These are phyloP conservation scores for Cordyceps pruinosa DNA, from an alignment of 2,329 filamentous ascomycete species.

Conservation along the genomic window DNA sequence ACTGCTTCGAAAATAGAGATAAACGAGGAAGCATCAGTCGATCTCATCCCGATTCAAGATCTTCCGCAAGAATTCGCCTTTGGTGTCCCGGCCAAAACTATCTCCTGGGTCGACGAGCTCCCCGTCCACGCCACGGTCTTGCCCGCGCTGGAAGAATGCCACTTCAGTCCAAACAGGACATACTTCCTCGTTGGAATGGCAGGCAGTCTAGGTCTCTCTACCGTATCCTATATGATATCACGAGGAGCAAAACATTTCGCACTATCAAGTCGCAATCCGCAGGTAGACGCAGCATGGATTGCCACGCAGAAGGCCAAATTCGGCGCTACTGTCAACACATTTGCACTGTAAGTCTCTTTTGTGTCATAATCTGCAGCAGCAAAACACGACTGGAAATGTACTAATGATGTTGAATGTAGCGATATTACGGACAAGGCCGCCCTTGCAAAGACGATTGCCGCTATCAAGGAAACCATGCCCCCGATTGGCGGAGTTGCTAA, in stretches of 20 bases:
- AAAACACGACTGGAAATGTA: not conserved
- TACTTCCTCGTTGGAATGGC: conserved; percentile 28
- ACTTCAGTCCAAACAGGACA: conserved; percentile 13
- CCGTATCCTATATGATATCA: conserved; percentile 30
- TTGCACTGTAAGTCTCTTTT: not conserved
- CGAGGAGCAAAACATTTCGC: conserved; percentile 29
- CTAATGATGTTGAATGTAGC: not conserved
- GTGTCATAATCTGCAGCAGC: too few species aligned
- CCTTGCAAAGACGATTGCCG: conserved; percentile 4
- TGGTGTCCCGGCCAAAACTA: not conserved
- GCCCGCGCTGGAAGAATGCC: conserved; percentile 3
- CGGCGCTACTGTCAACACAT: not conserved
- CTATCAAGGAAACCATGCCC: conserved; percentile 25
- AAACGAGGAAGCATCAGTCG: not conserved
- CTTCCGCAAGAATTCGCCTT: not conserved
- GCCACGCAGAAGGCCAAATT: not conserved
- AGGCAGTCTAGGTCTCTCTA: conserved; percentile 27
- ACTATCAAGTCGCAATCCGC: conserved; percentile 31
- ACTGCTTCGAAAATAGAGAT: not conserved
- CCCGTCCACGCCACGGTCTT: not conserved
- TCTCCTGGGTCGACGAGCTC: not conserved
- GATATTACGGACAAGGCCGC: conserved; percentile 18
- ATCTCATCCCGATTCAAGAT: not conserved
- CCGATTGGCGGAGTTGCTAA: conserved; percentile 31
- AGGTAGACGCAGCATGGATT: conserved; percentile 17